Percentiles rank a stretch among this genome's conserved stretches.
These are phyloP conservation scores for Besnoitia besnoiti DNA, from an alignment of 169 alveolate species.

Conservation along the genomic window DNA sequence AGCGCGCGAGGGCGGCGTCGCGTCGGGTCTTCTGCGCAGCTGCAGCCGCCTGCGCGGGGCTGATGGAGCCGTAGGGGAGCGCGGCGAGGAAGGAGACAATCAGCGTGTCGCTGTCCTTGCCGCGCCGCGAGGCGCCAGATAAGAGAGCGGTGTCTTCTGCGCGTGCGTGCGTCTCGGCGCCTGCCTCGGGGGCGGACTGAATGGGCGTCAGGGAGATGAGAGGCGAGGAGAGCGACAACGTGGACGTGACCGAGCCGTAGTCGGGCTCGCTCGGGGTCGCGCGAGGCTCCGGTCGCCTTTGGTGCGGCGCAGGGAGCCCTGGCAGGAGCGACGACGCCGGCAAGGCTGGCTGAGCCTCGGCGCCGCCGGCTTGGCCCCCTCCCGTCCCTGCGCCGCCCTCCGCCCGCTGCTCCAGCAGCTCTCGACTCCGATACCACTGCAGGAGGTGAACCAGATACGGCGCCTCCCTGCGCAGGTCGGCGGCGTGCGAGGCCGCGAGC, in stretches of 20 bases:
- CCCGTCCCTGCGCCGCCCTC: too few relatives aligned
- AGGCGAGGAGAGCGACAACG: not conserved
- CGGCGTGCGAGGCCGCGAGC: not conserved
- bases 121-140: too few relatives aligned
- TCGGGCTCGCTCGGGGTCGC: too few relatives aligned
- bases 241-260: too few relatives aligned
- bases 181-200: not conserved
- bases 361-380: too few relatives aligned
- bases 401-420: slow-evolving; percentile 5
- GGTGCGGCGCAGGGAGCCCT: not conserved
- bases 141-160: not conserved
- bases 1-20: not conserved
- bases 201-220: not conserved
- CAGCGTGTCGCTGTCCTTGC: not conserved
- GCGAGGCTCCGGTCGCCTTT: not conserved
- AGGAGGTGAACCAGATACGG: slow-evolving; percentile 2
- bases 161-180: not conserved
- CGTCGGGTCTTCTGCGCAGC: slow-evolving; percentile 1
- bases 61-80: not conserved
- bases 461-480: slow-evolving; percentile 6
- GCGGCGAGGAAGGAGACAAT: not conserved
- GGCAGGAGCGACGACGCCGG: too few relatives aligned
- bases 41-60: not conserved
- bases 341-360: too few relatives aligned
- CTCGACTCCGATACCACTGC: slow-evolving; percentile 3